Evolutionary conservation across 139 green algal genomes (phyloP).

Genomic region (Mesotaenium endlicherianum): DNA sequence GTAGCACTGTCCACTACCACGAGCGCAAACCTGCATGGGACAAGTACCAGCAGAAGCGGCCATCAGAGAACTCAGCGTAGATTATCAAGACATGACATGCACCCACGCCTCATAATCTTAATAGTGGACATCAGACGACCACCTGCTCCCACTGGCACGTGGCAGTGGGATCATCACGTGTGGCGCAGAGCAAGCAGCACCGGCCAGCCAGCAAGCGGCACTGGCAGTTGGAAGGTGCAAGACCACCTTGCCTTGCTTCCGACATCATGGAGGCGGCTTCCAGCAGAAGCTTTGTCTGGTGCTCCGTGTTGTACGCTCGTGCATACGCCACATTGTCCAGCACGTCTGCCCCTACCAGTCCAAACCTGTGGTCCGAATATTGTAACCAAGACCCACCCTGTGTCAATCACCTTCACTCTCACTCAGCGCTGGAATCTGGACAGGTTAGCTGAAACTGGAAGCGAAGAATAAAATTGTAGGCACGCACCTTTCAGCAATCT

Average conservation of each 20-base stretch:
- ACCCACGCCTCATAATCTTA: too few species aligned
- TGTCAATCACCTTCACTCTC: neutral
- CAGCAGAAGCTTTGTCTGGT: conserved; percentile 87
- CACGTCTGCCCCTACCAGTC: conserved; percentile 82
- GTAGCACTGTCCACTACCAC: conserved; percentile 96
- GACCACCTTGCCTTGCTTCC: conserved; percentile 67
- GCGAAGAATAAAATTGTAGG: neutral
- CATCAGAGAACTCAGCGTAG: neutral
- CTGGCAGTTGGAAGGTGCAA: too few species aligned
- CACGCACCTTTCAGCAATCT: conserved; percentile 77
- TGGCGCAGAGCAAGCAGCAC: too few species aligned
- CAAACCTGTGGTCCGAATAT: conserved; percentile 65
- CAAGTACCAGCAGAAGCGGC: neutral
- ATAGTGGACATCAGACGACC: too few species aligned
- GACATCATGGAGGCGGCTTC: conserved; percentile 90
- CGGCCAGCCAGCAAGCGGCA: too few species aligned
- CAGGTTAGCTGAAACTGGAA: neutral
- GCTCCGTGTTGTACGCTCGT: conserved; percentile 96
- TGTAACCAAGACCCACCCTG: neutral
- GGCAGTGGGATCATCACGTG: too few species aligned
- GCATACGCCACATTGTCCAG: conserved; percentile 98
- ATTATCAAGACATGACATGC: too few species aligned
- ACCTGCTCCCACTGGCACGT: too few species aligned
- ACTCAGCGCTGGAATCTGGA: neutral
- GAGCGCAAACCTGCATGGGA: conserved; percentile 76